A percentile compares a stretch with the other conserved stretches of the same genome.
Conservation (phyloP, 2,329 filamentous ascomycete species). For the Microcera coccophila region DNA sequence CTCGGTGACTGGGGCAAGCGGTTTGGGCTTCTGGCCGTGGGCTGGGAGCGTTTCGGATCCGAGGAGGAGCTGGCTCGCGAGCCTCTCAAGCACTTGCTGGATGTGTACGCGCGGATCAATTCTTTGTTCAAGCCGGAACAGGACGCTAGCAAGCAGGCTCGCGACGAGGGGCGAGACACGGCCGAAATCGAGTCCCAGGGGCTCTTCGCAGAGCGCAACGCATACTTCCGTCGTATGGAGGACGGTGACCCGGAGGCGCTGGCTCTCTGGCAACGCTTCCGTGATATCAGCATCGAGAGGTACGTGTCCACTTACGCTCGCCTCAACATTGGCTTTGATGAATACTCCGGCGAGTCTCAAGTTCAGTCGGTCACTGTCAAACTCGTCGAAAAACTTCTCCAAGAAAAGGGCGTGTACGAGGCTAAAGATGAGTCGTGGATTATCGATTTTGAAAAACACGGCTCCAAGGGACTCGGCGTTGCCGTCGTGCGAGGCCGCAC, state of each 20-base stretch:
- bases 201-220: constrained; percentile 45
- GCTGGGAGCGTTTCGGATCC: constrained; percentile 60
- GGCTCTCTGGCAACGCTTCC: constrained; percentile 49
- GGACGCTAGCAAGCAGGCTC: constrained; percentile 49
- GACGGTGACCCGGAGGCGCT: constrained; percentile 50
- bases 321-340: constrained; percentile 52
- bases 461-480: constrained; percentile 61
- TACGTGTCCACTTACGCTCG: constrained; percentile 51
- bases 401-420: constrained; percentile 57
- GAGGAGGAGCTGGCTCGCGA: constrained; percentile 58
- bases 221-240: constrained; percentile 56
- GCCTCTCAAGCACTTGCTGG: constrained; percentile 63
- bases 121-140: constrained; percentile 59
- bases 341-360: constrained; percentile 64
- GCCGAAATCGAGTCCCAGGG: constrained; percentile 24
- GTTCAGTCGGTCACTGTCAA: constrained; percentile 49
- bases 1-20: constrained; percentile 72
- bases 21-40: constrained; percentile 57
- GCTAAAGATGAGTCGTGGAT: constrained; percentile 62
- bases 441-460: constrained; percentile 66
- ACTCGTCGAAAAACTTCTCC: constrained; percentile 54
- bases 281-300: constrained; percentile 49
- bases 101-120: constrained; percentile 65
- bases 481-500: constrained; percentile 60
- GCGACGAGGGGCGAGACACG: constrained; percentile 37